Base-by-base conservation (phyloP, 2,329 filamentous ascomycete species). In the Teratosphaeria nubilosa region DNA sequence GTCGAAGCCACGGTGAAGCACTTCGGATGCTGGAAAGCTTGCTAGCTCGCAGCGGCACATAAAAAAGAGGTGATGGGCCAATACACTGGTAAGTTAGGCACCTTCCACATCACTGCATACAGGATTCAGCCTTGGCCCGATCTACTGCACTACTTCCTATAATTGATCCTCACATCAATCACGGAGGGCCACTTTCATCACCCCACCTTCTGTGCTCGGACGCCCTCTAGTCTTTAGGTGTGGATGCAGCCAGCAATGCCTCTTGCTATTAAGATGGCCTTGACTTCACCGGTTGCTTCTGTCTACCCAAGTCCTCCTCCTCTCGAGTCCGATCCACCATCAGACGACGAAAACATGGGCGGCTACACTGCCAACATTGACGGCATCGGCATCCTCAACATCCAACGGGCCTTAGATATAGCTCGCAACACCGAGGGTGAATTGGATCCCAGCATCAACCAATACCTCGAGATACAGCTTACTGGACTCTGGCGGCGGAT, bases 381-480 rank as follows among this genome's bases (percentile, higher is more conserved):
- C 58, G 70, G 69, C 48, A 56, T 70, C 48, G 76, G 75, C 61
- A 64, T 72, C 57, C 69, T 79, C 60, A 77, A 75, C 57, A 82
- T 90, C 58, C 78, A 82, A 61, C 80, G 85, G 70, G 88, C 88
- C 25, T 79, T 95, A 57, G 85, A 91, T 67, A 82, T 88, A 59
- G 90, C 88, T 14, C 83, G 89, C 62, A 88, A 91, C 70, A 86
- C 80, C 68, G 82, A 86, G 59, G 84, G 86, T 60, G 86, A 84
- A 58, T 76, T 83, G 56, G 84, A 91, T 67, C 78, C 83, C 7
- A 77, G 76, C 56, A 80, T 91, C 58, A 79, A 77, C 67, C 76
- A 77, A 60, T 83, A 86, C 58, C 83, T 95, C 45, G 85, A 91
- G 69, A 72, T 72, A 55, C 85, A 82, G 31, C 76, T 90, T 54